Conservation (phyloP, 108 stramenopile genomes). For the Mayamaea pseudoterrestris region DNA sequence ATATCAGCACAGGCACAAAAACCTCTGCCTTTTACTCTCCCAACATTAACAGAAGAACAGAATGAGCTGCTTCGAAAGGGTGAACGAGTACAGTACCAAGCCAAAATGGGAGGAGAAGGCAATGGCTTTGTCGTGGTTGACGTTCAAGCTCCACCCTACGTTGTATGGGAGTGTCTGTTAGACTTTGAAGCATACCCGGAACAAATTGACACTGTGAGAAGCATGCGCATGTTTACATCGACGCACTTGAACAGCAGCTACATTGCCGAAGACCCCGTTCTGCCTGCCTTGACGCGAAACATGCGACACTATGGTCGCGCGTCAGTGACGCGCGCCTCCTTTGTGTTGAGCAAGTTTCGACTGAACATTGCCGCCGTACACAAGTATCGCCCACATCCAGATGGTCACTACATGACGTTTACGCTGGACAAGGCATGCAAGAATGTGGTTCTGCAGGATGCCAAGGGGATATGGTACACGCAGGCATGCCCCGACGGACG, state of each 20-base stretch:
- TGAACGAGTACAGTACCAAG: slow-evolving; percentile 70
- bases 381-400: slow-evolving; percentile 66
- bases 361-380: slow-evolving; percentile 83
- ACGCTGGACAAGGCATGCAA: slow-evolving; percentile 70
- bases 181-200: slow-evolving; percentile 78
- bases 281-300: slow-evolving; percentile 49
- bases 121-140: slow-evolving; percentile 78
- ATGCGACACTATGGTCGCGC: slow-evolving; percentile 66
- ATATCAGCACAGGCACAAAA: slow-evolving; percentile 38
- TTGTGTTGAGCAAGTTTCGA: slow-evolving; percentile 65
- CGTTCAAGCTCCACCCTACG: slow-evolving; percentile 61
- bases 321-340: slow-evolving; percentile 63
- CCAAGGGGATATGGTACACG: slow-evolving; percentile 86
- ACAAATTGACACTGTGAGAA: slow-evolving; percentile 67
- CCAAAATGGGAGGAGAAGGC: slow-evolving; percentile 77
- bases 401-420: slow-evolving; percentile 81
- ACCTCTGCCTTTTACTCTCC: slow-evolving; percentile 66
- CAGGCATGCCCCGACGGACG: slow-evolving; percentile 57
- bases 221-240: slow-evolving; percentile 70
- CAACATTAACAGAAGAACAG: slow-evolving; percentile 39
- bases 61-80: slow-evolving; percentile 25
- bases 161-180: slow-evolving; percentile 79
- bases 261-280: slow-evolving; percentile 46
- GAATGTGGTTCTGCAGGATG: slow-evolving; percentile 67
- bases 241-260: slow-evolving; percentile 54